Conservation (phyloP, 2,329 filamentous ascomycete species). For the Cryphonectria parasitica region DNA sequence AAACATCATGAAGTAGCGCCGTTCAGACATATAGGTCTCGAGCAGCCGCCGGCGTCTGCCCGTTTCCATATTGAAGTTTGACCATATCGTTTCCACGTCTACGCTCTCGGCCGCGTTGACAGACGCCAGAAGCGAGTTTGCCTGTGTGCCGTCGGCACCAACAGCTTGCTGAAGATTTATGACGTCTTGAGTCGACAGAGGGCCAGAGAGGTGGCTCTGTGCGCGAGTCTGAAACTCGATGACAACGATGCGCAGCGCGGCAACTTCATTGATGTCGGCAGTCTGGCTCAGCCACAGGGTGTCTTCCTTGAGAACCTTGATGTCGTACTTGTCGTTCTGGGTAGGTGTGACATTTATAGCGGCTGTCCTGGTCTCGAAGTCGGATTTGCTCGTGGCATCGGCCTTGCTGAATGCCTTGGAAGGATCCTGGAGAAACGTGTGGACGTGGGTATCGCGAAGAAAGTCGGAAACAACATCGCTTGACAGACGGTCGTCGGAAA, state of each 20-base stretch:
- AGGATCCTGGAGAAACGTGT: constrained; percentile 70
- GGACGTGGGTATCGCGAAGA: constrained; percentile 70
- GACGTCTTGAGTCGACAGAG: constrained; percentile 77
- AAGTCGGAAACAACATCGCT: constrained; percentile 66
- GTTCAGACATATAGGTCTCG: constrained; percentile 71
- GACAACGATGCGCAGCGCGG: constrained; percentile 78
- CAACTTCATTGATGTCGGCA: constrained; percentile 77
- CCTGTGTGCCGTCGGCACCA: constrained; percentile 63
- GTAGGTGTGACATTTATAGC: constrained; percentile 81
- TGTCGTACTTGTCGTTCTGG: constrained; percentile 68
- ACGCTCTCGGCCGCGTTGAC: constrained; percentile 50
- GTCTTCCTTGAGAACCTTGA: constrained; percentile 83
- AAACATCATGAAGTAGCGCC: constrained; percentile 68
- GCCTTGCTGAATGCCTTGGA: constrained; percentile 68
- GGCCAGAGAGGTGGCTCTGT: constrained; percentile 70
- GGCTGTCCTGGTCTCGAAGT: constrained; percentile 80
- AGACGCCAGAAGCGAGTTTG: constrained; percentile 60
- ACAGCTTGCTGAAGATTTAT: constrained; percentile 76
- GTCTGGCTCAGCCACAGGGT: constrained; percentile 83
- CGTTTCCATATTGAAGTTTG: constrained; percentile 65
- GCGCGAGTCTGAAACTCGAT: constrained; percentile 83
- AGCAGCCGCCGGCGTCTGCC: constrained; percentile 70
- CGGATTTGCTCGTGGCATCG: constrained; percentile 65
- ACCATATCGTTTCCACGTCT: constrained; percentile 59
- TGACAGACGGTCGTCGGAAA: constrained; percentile 57